Evolutionary conservation across 805 yeast species (phyloP), one percentile per base, ranked within the genome.

Genomic region (Kazachstania bromeliacearum): DNA sequence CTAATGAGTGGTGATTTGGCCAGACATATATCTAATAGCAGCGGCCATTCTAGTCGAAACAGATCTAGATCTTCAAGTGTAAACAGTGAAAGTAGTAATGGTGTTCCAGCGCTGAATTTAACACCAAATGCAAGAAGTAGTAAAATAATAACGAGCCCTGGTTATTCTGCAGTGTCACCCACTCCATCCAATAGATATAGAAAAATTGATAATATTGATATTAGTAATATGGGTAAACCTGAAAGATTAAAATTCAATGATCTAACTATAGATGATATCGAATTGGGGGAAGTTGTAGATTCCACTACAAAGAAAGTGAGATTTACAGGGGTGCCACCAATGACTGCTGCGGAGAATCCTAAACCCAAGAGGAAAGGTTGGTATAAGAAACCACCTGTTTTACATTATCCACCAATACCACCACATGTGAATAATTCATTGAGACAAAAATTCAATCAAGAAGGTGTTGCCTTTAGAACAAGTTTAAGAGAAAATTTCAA

Each of bases 261-360:
- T 22, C 10, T 12, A 22, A 26, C n/a, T 26, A 17, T 14, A 9
- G 29, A 26, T 9, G 15, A 26, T 10, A 28, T 16, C 10, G 19
- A 4, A 22, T 10, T 7, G n/a, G n/a, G 12, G n/a, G 32, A 27
- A 8, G 34, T 5, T 20, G 32, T 15, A 3, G 18, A 13, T 12
- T 15, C 10, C 12, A n/a, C 19, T 5, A 35, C 41, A 4, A 57
- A 57, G 41, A 59, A 50, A 31, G 64, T 59, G 3, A 48, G 63
- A 20, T 59, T 59, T 38, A 37, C 45, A 4, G 63, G 63, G 9
- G 64, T 59, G 1, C 59, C 63, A 4, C 62, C 64, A 6, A 50
- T 57, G 51, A 39, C 50, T 1, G 45, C 41, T 2, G 46, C 49
- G 13, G 63, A 59, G 35, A 47, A 56, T 13, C 49, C 52, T 3